Evolutionary conservation across 768 basidiomycete genomes (phyloP).

Genomic region (Phanerochaete carnosa): DNA sequence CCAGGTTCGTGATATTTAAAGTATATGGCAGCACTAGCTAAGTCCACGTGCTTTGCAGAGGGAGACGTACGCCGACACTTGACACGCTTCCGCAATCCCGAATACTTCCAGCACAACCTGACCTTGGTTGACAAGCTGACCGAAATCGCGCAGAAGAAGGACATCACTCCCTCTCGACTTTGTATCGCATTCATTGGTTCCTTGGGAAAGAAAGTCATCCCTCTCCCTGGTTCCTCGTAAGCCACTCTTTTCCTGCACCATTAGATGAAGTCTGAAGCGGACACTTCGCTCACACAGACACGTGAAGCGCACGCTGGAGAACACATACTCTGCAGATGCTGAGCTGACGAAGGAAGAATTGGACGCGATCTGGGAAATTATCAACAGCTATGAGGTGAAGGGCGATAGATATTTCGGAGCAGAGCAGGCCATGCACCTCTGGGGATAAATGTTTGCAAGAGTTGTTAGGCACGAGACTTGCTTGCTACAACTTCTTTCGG

Average conservation of each 20-base stretch:
- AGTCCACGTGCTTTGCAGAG: slow-evolving; percentile 22
- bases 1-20: slow-evolving; percentile 19
- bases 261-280: not conserved
- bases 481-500: not conserved
- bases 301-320: slow-evolving; percentile 40
- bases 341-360: slow-evolving; percentile 30
- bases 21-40: not conserved
- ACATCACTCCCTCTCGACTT: slow-evolving; percentile 37
- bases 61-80: slow-evolving; percentile 32
- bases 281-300: slow-evolving; percentile 21
- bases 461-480: not conserved
- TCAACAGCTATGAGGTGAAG: slow-evolving; percentile 33
- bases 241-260: slow-evolving; percentile 1
- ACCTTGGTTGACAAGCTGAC: slow-evolving; percentile 38
- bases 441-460: slow-evolving; percentile 24
- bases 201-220: slow-evolving; percentile 37
- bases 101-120: slow-evolving; percentile 38
- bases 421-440: slow-evolving; percentile 26
- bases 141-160: slow-evolving; percentile 39
- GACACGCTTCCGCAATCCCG: slow-evolving; percentile 37
- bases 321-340: slow-evolving; percentile 38
- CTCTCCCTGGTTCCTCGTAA: slow-evolving; percentile 45
- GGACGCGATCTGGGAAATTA: slow-evolving; percentile 34
- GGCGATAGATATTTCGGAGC: slow-evolving; percentile 37
- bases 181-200: slow-evolving; percentile 37